Percentiles rank a stretch among this genome's conserved stretches.
Evolutionary conservation across 306 rosid genomes (phyloP).

Genomic region (Vigna radiata): DNA sequence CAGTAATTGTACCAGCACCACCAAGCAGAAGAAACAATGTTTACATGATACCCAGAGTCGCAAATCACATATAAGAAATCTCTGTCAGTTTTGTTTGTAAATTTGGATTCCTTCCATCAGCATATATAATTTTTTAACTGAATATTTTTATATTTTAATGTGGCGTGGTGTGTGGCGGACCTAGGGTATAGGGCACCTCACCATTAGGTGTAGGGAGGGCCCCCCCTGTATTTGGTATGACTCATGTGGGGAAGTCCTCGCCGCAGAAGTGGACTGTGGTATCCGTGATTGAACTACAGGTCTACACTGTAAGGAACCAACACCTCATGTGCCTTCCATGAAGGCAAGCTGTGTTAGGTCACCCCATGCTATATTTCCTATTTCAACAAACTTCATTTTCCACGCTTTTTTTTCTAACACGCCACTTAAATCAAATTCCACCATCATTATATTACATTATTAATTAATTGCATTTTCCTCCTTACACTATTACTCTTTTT

Average conservation of each 20-base stretch:
- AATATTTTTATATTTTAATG: background rate
- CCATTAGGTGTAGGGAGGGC: constrained; percentile 23
- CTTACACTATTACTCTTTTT: background rate
- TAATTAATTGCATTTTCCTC: background rate
- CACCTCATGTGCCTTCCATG: constrained; percentile 61
- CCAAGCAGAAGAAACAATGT: background rate
- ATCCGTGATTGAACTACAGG: constrained; percentile 28
- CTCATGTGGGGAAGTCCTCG: constrained; percentile 45
- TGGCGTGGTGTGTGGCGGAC: background rate
- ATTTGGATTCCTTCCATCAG: constrained; percentile 38
- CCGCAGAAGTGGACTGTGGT: constrained; percentile 51
- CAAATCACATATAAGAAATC: constrained; percentile 38
- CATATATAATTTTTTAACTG: constrained; percentile 35
- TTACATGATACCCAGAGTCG: constrained; percentile 46
- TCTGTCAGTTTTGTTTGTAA: constrained; percentile 36
- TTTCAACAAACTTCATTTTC: constrained; percentile 26
- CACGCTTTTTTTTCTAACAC: constrained; percentile 31
- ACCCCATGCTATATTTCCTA: constrained; percentile 23
- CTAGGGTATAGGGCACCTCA: constrained; percentile 6
- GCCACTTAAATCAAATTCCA: background rate
- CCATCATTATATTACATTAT: no score
- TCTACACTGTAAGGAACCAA: constrained; percentile 47
- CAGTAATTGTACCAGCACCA: no score
- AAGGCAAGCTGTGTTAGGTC: constrained; percentile 35
- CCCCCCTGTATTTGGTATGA: background rate